Base-by-base conservation (phyloP, 306 rosid species). In the Begonia peltatifolia region DNA sequence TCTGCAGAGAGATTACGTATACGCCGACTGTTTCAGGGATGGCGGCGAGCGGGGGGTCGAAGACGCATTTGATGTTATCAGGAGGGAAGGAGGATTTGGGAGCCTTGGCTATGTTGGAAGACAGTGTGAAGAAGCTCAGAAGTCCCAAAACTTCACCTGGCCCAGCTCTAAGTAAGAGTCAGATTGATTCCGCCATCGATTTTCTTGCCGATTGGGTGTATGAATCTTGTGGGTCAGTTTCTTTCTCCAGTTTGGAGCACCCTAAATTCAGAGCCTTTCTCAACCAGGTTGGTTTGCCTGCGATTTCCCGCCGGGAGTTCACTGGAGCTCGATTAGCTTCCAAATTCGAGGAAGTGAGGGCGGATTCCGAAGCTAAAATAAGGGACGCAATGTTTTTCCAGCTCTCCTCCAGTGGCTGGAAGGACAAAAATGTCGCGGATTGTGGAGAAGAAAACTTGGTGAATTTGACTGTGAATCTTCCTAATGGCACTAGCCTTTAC, bases 61-160 rank as follows among this genome's bases (percentile, higher is more conserved):
- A 76, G 18, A 80, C 71, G 74, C 92, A 79, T 81, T 75, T 84
- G 84, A 62, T 84, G 86, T 55, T 84, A 1, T 89, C 95, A 0
- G 97, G 97, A 8, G 97, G 97, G 43, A 89, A 82, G 60, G 97
- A 89, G 35, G 97, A 89, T 56, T 72, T 82, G 69, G 95, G 84
- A 7, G 83, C 97, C 23, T 63, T 84, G 69, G 97, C 97, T 58
- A 82, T 89, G 97, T 59, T 89, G 71, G 93, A 84, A 51, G 95
- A 84, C 53, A 89, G 95, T 62, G 95, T 89, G 63, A 89, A 89
- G 84, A 89, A 80, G 84, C 74, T 89, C 4, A 89, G 84, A 69
- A 89, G 97, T 66, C 97, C 97, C 1, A 84, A 89, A 50, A 76
- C 95, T 10, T 84, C 93, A 5, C 93, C 87, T 2, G 87, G 95